Percentiles rank a stretch among this genome's conserved stretches.
phyloP scores from a whole-genome alignment of 495 filamentous ascomycete species.

The Diplogelasinospora grovesii region DNA sequence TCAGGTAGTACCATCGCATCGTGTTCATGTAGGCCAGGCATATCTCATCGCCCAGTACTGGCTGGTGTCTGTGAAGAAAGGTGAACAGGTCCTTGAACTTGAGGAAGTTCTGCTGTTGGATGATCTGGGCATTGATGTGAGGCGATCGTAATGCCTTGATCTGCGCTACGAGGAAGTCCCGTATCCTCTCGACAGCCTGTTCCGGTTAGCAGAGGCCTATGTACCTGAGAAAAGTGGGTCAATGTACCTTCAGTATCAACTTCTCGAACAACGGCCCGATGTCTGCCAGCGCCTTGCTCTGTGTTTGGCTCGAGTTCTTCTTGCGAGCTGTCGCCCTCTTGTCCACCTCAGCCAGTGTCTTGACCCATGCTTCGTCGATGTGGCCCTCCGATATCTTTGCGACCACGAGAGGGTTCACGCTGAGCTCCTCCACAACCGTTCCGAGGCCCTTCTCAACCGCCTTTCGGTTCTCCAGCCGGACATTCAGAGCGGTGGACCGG shows the following conservation, averaged over 20 bases:
- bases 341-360: slow-evolving; percentile 77
- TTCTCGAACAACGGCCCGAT: slow-evolving; percentile 78
- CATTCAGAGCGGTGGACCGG: slow-evolving; percentile 74
- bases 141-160: slow-evolving; percentile 89
- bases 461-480: slow-evolving; percentile 82
- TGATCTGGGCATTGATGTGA: slow-evolving; percentile 91
- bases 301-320: slow-evolving; percentile 49
- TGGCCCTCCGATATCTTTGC: slow-evolving; percentile 77
- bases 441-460: slow-evolving; percentile 83
- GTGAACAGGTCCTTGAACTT: slow-evolving; percentile 79
- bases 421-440: slow-evolving; percentile 87
- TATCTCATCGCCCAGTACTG: slow-evolving; percentile 76
- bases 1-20: slow-evolving; percentile 96
- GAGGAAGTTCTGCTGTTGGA: slow-evolving; percentile 85
- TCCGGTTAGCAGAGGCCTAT: slow-evolving; percentile 7
- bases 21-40: slow-evolving; percentile 94
- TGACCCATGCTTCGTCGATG: slow-evolving; percentile 87
- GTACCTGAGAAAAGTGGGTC: neutral
- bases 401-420: slow-evolving; percentile 74
- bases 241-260: slow-evolving; percentile 67
- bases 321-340: slow-evolving; percentile 67
- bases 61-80: slow-evolving; percentile 75
- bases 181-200: slow-evolving; percentile 83
- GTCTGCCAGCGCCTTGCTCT: slow-evolving; percentile 71
- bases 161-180: slow-evolving; percentile 88